A percentile compares a stretch with the other conserved stretches of the same genome.
Conservation (phyloP, 2,329 filamentous ascomycete species). For the Sarocladium kiliense region DNA sequence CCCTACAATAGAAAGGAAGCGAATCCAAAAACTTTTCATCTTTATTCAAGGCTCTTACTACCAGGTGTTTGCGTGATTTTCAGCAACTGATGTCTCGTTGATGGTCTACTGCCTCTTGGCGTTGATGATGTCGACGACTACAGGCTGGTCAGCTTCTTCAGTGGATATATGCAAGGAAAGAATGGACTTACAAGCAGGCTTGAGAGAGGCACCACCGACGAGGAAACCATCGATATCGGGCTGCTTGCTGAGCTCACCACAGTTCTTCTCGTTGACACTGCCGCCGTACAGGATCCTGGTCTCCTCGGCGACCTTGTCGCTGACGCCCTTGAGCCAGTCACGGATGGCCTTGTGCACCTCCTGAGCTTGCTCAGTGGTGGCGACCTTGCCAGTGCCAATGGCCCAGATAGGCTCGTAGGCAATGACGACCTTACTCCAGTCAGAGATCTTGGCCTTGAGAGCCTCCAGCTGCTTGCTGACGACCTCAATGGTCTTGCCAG, state of each 20-base stretch:
- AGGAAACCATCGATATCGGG: slow-evolving; percentile 96
- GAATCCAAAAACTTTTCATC: slow-evolving; percentile 13
- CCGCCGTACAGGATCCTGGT: slow-evolving; percentile 96
- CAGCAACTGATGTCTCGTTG: too few species aligned
- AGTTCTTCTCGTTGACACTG: slow-evolving; percentile 98
- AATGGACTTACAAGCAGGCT: slow-evolving; percentile 75
- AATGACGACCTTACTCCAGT: slow-evolving; percentile 93
- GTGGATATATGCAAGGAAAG: neutral
- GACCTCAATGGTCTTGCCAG: slow-evolving; percentile 76
- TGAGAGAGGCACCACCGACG: slow-evolving; percentile 91
- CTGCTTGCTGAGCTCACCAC: slow-evolving; percentile 85
- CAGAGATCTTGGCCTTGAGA: slow-evolving; percentile 68
- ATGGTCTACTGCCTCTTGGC: slow-evolving; percentile 42
- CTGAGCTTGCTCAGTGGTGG: slow-evolving; percentile 83
- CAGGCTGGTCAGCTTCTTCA: slow-evolving; percentile 2
- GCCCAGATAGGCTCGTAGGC: slow-evolving; percentile 99
- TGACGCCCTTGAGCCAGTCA: slow-evolving; percentile 77
- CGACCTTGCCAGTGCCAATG: slow-evolving; percentile 89
- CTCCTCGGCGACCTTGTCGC: slow-evolving; percentile 70
- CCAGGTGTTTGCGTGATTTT: neutral
- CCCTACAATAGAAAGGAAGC: slow-evolving; percentile 6
- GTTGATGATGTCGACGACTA: slow-evolving; percentile 58
- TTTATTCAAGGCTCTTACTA: slow-evolving; percentile 9
- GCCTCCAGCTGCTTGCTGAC: slow-evolving; percentile 82
- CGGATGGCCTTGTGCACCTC: slow-evolving; percentile 92